Percentiles rank a stretch among this genome's conserved stretches.
Conservation (phyloP, 441 rosid genomes). For the Erysimum cheiri region DNA sequence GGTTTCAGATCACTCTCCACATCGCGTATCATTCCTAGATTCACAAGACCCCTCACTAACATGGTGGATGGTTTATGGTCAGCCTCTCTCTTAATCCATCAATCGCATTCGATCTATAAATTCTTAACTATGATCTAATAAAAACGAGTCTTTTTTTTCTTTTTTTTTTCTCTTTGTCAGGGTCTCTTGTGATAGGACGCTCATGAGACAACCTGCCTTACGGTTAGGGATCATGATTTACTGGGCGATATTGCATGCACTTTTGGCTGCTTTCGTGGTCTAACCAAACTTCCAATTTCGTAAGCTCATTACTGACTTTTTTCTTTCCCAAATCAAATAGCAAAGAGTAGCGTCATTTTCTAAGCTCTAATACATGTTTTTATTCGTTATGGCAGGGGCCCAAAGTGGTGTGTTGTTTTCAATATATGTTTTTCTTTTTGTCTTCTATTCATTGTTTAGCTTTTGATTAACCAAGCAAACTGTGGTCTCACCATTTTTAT, state of each 20-base stretch:
- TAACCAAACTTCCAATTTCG: slow-evolving; percentile 53
- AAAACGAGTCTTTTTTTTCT: neutral
- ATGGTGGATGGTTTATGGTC: slow-evolving; percentile 96
- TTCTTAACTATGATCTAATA: neutral
- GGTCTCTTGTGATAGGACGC: slow-evolving; percentile 98
- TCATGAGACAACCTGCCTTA: slow-evolving; percentile 92
- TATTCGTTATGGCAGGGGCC: neutral
- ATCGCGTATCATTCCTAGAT: slow-evolving; percentile 83
- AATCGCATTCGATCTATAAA: neutral
- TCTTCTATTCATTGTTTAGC: slow-evolving; percentile 36
- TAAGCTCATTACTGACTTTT: slow-evolving; percentile 39
- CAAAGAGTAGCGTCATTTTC: slow-evolving; percentile 6
- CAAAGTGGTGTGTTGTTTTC: slow-evolving; percentile 29
- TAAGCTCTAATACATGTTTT: neutral
- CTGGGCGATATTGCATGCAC: slow-evolving; percentile 91
- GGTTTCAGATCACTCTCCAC: slow-evolving; percentile 96
- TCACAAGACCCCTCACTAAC: slow-evolving; percentile 85
- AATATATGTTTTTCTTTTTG: neutral
- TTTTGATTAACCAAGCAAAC: slow-evolving; percentile 40
- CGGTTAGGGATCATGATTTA: slow-evolving; percentile 89
- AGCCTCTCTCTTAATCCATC: slow-evolving; percentile 29
- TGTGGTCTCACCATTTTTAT: slow-evolving; percentile 59
- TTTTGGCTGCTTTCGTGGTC: slow-evolving; percentile 76
- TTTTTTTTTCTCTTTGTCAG: slow-evolving; percentile 45
- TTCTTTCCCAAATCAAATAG: neutral